Base-by-base conservation (phyloP, 1,284 basidiomycete genomes). In the Cerioporus squamosus region DNA sequence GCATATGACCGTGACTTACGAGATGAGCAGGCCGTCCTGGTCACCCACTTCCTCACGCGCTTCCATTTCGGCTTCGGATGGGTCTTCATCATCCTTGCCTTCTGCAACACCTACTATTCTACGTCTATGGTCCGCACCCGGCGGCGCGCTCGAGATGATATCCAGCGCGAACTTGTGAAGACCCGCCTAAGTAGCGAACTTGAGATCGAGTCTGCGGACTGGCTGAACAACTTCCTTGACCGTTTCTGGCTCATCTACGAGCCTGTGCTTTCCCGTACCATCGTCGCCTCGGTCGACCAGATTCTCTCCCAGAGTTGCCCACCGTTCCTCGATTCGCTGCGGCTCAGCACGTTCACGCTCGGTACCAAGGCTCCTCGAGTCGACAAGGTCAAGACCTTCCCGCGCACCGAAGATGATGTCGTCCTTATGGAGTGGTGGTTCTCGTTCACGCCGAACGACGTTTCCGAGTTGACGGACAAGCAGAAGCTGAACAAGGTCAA, bases 391-490 rank as follows among this genome's bases (percentile, higher is more conserved):
- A 85, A 93, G 66, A 99, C 97, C 2, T 95, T 92, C 74, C 93
- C 95, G 5, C 86, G 89, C 61, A 98, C 97, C n/a, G 88, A 89
- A 38, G 93, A 97, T 51, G 94, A 97, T 66, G 79, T 93, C 51
- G 90, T 98, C 60, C 86, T 95, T 78, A 98, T 99, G 97, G 96
- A 98, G 72, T 98, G 96, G 96, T 91, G 86, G 60, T 76, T 99
- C 59, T 94, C 92, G 1, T 99, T 99, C 76, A 96, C 91, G 1
- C 97, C 97, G 1, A 98, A 91, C 66, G 97, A 99, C 68, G 72
- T 90, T 12, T 85, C 87, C 26, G 94, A 98, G 70, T 75, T 98
- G 71, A 97, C 96, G 2, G 86, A 88, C 39, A 82, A 83, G 33
- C 88, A 96, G 75, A 86, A 86, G 15, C 80, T 77, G 29, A 79